Conservation (phyloP, 2,329 filamentous ascomycete genomes). For the Lanzia echinophila region DNA sequence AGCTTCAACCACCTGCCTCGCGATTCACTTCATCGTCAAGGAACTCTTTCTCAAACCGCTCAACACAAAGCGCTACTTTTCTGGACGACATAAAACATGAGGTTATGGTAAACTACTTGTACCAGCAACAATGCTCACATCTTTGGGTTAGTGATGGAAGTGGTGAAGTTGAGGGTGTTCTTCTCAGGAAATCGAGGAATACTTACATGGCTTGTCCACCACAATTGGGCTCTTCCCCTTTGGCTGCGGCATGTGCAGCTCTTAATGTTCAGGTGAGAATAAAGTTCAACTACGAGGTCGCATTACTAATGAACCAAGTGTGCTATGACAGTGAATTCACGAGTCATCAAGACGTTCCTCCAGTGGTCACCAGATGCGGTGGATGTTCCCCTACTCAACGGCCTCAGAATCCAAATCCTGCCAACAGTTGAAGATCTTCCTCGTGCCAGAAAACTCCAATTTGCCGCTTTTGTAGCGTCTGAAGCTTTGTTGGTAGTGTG, state of each 20-base stretch:
- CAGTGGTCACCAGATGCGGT: constrained; percentile 66
- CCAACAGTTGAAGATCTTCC: constrained; percentile 65
- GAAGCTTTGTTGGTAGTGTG: constrained; percentile 70
- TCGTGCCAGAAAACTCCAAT: constrained; percentile 69
- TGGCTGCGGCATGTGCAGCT: constrained; percentile 58
- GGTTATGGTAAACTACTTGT: constrained; percentile 77
- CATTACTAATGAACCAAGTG: constrained; percentile 41
- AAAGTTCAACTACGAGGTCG: background rate
- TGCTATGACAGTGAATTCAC: constrained; percentile 74
- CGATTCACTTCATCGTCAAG: constrained; percentile 46
- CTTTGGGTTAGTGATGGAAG: constrained; percentile 67
- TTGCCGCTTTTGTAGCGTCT: constrained; percentile 69
- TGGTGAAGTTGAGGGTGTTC: constrained; percentile 63
- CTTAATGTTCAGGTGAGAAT: constrained; percentile 62
- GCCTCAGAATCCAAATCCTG: constrained; percentile 69
- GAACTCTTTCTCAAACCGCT: constrained; percentile 43
- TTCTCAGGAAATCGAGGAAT: constrained; percentile 60
- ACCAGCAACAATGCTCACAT: constrained; percentile 69
- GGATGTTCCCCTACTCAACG: constrained; percentile 70
- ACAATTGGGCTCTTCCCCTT: constrained; percentile 52
- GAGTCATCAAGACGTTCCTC: constrained; percentile 72
- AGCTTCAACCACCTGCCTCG: constrained; percentile 43
- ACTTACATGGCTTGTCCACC: constrained; percentile 69
- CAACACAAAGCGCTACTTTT: constrained; percentile 46
- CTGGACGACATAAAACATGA: constrained; percentile 72